Percentiles rank a stretch among this genome's conserved stretches.
These are phyloP conservation scores for Cicer yamashitae DNA, from an alignment of 306 rosid species.

Conservation along the genomic window DNA sequence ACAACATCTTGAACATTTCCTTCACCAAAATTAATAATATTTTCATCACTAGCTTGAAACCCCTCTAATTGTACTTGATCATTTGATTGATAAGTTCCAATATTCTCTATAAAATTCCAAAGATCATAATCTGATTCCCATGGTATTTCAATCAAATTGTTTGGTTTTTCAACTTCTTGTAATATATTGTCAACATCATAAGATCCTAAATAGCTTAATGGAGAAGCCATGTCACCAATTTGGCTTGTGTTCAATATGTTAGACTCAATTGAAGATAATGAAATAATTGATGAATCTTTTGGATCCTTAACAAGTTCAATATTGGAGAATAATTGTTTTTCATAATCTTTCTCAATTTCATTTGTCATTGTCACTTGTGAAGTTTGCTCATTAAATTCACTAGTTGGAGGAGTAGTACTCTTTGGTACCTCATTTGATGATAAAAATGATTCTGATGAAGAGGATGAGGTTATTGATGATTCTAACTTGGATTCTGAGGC, in stretches of 20 bases:
- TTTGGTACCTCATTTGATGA: constrained; percentile 49
- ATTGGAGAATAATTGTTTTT: constrained; percentile 42
- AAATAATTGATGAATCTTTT: constrained; percentile 47
- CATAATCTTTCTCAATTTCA: constrained; percentile 24
- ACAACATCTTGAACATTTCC: constrained; percentile 36
- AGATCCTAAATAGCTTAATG: constrained; percentile 44
- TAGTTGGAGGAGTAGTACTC: not conserved
- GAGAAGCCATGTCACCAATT: not conserved
- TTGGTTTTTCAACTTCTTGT: constrained; percentile 53
- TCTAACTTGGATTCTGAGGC: constrained; percentile 57
- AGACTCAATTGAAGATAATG: constrained; percentile 55
- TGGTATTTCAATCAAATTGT: constrained; percentile 47
- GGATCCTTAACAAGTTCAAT: constrained; percentile 38
- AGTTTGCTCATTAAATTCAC: constrained; percentile 37
- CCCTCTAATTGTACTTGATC: constrained; percentile 37
- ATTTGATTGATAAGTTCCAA: constrained; percentile 43
- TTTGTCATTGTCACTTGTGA: constrained; percentile 23
- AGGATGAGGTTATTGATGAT: constrained; percentile 64
- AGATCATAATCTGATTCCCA: constrained; percentile 65
- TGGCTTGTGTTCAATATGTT: constrained; percentile 50
- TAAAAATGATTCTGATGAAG: constrained; percentile 55
- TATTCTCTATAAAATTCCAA: constrained; percentile 69
- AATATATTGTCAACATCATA: constrained; percentile 39
- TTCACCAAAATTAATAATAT: not conserved
- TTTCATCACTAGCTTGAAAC: no score